phyloP scores from a whole-genome alignment of 2,329 filamentous ascomycete species.

The Fusarium subtropicale region DNA sequence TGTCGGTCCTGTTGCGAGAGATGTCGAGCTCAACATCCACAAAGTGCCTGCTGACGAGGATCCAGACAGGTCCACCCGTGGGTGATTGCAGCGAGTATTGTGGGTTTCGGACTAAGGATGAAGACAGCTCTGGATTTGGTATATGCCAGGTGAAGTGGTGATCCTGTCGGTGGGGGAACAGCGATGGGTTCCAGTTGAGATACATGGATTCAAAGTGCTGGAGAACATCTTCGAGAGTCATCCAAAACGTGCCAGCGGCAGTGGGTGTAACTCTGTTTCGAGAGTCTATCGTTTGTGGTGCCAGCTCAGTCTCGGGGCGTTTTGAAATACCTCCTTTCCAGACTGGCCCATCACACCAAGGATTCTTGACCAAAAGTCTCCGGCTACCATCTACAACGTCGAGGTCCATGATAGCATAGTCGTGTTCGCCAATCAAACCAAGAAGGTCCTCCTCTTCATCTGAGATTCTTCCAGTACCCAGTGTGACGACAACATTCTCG shows the following conservation, averaged over 20 bases:
- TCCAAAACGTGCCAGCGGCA: conserved; percentile 87
- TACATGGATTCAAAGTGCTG: conserved; percentile 97
- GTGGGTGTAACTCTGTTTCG: conserved; percentile 31
- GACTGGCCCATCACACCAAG: conserved; percentile 86
- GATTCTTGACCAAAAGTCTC: conserved; percentile 89
- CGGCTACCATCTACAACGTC: conserved; percentile 70
- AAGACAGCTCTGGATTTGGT: conserved; percentile 61
- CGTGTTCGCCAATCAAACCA: conserved; percentile 89
- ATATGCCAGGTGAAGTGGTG: conserved; percentile 89
- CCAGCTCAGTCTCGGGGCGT: background rate
- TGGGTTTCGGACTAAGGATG: conserved; percentile 72
- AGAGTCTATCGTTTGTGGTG: conserved; percentile 1
- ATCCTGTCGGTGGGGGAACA: conserved; percentile 86
- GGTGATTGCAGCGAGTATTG: conserved; percentile 77
- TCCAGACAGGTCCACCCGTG: conserved; percentile 76
- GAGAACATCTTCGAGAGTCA: conserved; percentile 85
- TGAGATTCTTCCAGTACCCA: conserved; percentile 88
- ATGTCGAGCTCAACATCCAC: conserved; percentile 73
- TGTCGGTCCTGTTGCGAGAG: conserved; percentile 57
- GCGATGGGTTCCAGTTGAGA: conserved; percentile 92
- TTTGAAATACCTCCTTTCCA: conserved; percentile 65
- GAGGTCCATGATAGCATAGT: conserved; percentile 91
- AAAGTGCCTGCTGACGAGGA: conserved; percentile 89
- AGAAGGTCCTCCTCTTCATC: conserved; percentile 80
- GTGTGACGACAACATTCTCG: conserved; percentile 86